Percentiles rank a stretch among this genome's conserved stretches.
These are phyloP conservation scores for Solanum tacnaense DNA, from an alignment of 257 asterid species.

Conservation along the genomic window DNA sequence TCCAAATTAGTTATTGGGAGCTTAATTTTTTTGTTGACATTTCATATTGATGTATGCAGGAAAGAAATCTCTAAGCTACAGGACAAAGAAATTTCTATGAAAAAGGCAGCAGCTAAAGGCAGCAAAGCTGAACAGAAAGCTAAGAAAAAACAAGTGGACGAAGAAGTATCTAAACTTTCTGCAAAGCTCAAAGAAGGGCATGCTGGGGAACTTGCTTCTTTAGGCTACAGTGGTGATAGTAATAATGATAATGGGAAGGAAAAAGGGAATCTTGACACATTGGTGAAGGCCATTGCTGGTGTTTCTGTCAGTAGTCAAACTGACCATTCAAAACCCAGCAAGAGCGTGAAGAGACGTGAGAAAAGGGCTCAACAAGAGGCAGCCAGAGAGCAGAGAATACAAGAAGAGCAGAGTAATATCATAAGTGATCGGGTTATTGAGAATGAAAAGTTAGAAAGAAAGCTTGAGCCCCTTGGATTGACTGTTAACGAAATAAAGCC, in stretches of 20 bases:
- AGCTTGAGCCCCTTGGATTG: conserved; percentile 78
- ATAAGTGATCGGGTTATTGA: conserved; percentile 59
- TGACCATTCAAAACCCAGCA: conserved; percentile 67
- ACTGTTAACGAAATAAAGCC: conserved; percentile 76
- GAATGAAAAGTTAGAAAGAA: conserved; percentile 48
- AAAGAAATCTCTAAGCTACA: conserved; percentile 74
- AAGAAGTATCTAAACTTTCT: conserved; percentile 65
- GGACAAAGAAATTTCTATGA: conserved; percentile 69
- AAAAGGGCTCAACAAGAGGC: conserved; percentile 92
- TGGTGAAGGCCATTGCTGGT: conserved; percentile 89
- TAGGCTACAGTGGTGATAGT: conserved; percentile 40
- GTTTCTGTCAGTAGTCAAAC: conserved; percentile 44
- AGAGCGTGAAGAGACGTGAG: conserved; percentile 65
- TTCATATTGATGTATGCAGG: conserved; percentile 28
- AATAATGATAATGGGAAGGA: conserved; percentile 37
- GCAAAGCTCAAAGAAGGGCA: conserved; percentile 63
- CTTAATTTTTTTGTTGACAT: not conserved
- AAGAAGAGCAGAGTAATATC: conserved; percentile 75
- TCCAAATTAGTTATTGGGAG: not conserved
- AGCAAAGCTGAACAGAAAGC: conserved; percentile 99
- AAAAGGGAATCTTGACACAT: conserved; percentile 52
- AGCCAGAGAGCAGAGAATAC: conserved; percentile 84
- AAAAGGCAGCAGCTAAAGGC: conserved; percentile 92
- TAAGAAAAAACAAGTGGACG: conserved; percentile 93
- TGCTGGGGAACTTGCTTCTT: conserved; percentile 57